Evolutionary conservation across 257 asterid genomes (phyloP), one percentile per base, ranked within the genome.

Genomic region (Solanum tarapatanum): DNA sequence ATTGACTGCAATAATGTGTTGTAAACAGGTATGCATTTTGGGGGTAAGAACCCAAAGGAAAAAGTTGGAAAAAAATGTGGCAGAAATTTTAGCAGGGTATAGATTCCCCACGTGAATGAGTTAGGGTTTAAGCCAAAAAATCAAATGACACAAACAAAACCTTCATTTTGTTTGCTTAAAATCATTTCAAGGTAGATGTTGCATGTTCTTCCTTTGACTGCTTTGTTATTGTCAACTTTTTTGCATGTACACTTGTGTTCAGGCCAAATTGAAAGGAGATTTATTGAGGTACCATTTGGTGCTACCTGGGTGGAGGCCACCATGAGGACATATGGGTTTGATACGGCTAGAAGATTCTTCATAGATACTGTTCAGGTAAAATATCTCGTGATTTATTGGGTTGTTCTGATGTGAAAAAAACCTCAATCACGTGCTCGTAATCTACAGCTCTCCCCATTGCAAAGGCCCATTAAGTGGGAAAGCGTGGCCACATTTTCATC

Each of bases 251-350:
- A 24, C 90, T 86, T 28, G 51, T 72, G 75, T 91, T 82, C 85
- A 97, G 99, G 99, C 84, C 95, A 93, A 41, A 93, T 95, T 86
- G 98, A 94, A 89, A 96, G 99, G 87, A 95, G 93, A 88, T 97
- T 93, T 91, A 91, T 97, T 60, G 96, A 95, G 90, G 98, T 94
- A 85, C 99, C 99, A 90, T 75, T 90, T 93, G 99, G 99, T 90
- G 96, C 98, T 90, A 93, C 98, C 89, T 97, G 99, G 99, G 98
- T 90, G 87, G 99, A 92, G 91, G 96, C 94, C 82, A 95, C 97
- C 87, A 92, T 97, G 94, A 94, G 91, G 87, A 87, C 98, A 87
- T 94, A 94, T 64, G 98, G 99, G 74, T 94, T 95, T 89, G 94
- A 90, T 87, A 93, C 99, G 19, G 95, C 99, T 88, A 94, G 98